Conservation (phyloP, 805 yeast species). For the Candida ipomoeae region DNA sequence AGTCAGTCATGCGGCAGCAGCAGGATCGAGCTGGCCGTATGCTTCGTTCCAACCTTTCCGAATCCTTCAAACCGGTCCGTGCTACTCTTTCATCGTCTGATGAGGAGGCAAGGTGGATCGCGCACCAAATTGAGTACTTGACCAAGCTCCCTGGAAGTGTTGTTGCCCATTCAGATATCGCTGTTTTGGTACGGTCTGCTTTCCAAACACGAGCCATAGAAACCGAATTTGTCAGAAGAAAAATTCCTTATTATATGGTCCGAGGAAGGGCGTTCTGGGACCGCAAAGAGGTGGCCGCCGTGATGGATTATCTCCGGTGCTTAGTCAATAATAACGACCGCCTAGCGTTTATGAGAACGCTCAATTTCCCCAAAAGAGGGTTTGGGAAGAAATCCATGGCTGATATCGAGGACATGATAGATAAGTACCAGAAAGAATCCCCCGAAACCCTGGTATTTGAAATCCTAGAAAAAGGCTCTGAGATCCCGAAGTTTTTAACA, state of each 20-base stretch:
- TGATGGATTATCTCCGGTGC: constrained; percentile 63
- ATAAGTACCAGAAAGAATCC: constrained; percentile 8
- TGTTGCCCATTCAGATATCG: constrained; percentile 55
- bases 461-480: constrained; percentile 7
- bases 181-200: constrained; percentile 66
- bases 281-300: constrained; percentile 57
- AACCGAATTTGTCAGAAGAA: constrained; percentile 48
- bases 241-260: constrained; percentile 63
- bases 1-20: constrained; percentile 61
- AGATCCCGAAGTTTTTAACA: constrained; percentile 7
- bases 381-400: constrained; percentile 56
- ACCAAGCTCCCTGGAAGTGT: constrained; percentile 39
- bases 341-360: constrained; percentile 52
- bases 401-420: constrained; percentile 21
- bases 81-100: constrained; percentile 36
- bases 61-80: constrained; percentile 46
- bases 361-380: constrained; percentile 62
- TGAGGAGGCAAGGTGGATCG: constrained; percentile 58
- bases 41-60: constrained; percentile 44
- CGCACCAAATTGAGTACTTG: constrained; percentile 50
- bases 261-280: constrained; percentile 83
- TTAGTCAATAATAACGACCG: constrained; percentile 56
- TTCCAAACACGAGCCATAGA: constrained; percentile 62
- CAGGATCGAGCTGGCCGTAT: constrained; percentile 39
- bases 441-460: constrained; percentile 6